phyloP scores from a whole-genome alignment of 1,284 basidiomycete genomes.

The Coniferiporia sulphurascens region DNA sequence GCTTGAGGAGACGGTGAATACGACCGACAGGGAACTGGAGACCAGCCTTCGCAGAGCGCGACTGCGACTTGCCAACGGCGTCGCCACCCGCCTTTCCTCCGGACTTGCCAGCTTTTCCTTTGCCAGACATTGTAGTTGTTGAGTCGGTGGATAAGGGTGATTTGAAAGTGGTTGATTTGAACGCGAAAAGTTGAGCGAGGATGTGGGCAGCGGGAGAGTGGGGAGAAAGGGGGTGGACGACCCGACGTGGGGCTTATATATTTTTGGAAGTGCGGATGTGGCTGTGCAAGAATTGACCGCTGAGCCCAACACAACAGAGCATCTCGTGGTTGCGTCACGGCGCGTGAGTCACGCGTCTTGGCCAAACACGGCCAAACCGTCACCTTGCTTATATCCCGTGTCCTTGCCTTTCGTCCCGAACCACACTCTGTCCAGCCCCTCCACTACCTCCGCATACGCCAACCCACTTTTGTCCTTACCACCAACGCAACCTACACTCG shows the following conservation, averaged over 20 bases:
- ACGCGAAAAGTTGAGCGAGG: constrained; percentile 19
- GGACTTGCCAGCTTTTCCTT: constrained; percentile 45
- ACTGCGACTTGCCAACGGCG: constrained; percentile 48
- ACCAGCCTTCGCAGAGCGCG: constrained; percentile 80
- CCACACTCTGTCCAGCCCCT: constrained; percentile 2
- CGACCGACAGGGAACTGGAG: constrained; percentile 84
- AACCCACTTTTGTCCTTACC: constrained; percentile 23
- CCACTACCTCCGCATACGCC: not conserved
- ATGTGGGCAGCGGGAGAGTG: constrained; percentile 21
- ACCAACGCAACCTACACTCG: constrained; percentile 18
- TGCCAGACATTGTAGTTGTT: constrained; percentile 41
- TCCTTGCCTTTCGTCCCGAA: not conserved
- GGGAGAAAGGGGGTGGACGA: constrained; percentile 11
- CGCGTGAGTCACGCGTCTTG: constrained; percentile 19
- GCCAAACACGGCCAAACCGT: constrained; percentile 20
- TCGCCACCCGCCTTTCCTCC: constrained; percentile 50
- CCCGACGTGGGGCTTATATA: constrained; percentile 15
- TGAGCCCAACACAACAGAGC: constrained; percentile 1
- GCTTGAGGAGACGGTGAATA: constrained; percentile 80
- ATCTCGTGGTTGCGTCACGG: constrained; percentile 10
- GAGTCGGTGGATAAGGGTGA: constrained; percentile 9
- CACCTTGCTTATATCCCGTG: not conserved
- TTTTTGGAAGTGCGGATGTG: constrained; percentile 8
- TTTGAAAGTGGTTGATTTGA: constrained; percentile 17
- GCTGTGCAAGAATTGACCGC: constrained; percentile 17